Percentiles rank a stretch among this genome's conserved stretches.
Evolutionary conservation across 345 rosid genomes (phyloP).

Genomic region (Hibiscus mutabilis): DNA sequence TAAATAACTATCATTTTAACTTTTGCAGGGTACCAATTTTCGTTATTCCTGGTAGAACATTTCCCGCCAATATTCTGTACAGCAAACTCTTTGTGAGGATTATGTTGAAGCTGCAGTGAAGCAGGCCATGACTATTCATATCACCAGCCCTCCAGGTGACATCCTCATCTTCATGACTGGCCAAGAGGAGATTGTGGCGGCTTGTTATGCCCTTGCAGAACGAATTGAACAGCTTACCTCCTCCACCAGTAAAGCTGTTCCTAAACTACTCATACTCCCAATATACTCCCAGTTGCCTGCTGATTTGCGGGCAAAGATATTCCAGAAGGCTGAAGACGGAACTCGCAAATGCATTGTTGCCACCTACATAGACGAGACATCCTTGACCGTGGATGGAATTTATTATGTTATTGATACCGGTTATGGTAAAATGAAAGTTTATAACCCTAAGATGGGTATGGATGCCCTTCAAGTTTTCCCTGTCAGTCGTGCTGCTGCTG

Average conservation of each 20-base stretch:
- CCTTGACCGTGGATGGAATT: conserved; percentile 94
- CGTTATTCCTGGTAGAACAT: conserved; percentile 92
- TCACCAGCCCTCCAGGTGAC: conserved; percentile 87
- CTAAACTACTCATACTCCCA: conserved; percentile 81
- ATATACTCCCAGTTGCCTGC: conserved; percentile 98
- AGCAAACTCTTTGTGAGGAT: conserved; percentile 93
- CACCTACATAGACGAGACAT: conserved; percentile 96
- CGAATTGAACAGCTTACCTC: conserved; percentile 81
- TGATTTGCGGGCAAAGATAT: conserved; percentile 95
- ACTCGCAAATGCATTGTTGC: conserved; percentile 98
- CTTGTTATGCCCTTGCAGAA: conserved; percentile 87
- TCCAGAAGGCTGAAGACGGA: conserved; percentile 90
- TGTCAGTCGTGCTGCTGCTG: conserved; percentile 89
- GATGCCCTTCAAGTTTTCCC: conserved; percentile 98
- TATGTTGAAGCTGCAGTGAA: conserved; percentile 96
- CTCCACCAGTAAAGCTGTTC: conserved; percentile 57
- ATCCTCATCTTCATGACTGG: conserved; percentile 98
- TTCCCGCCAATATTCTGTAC: conserved; percentile 74
- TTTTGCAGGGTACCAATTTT: conserved; percentile 89
- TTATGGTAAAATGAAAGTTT: conserved; percentile 95
- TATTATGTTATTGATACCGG: conserved; percentile 90
- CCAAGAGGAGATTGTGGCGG: conserved; percentile 96
- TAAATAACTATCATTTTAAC: not conserved
- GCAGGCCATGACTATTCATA: conserved; percentile 96
- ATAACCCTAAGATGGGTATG: conserved; percentile 99